Evolutionary conservation across 257 asterid genomes (phyloP).

Genomic region (Ligustrum vulgare): DNA sequence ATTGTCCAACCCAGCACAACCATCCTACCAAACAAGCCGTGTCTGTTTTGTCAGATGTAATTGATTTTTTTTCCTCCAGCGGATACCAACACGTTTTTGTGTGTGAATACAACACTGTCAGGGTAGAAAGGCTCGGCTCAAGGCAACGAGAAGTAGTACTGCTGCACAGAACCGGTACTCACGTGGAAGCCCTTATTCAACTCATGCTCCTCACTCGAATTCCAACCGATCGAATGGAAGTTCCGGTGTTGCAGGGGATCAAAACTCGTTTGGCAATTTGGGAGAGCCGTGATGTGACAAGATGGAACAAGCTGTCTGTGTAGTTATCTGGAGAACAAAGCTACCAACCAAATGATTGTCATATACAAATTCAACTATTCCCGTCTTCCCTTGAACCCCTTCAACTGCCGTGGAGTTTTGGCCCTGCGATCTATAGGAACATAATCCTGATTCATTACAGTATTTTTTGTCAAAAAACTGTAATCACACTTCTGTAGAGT

Average conservation of each 20-base stretch:
- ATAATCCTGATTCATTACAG: constrained; percentile 13
- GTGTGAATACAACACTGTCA: constrained; percentile 24
- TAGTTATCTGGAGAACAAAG: neutral
- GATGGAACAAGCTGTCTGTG: neutral
- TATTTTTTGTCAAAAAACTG: neutral
- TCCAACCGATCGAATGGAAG: constrained; percentile 58
- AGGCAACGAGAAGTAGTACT: constrained; percentile 81
- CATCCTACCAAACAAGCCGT: neutral
- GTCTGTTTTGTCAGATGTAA: neutral
- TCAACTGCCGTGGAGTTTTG: neutral
- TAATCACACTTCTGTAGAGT: neutral
- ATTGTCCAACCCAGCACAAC: neutral
- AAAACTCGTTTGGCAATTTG: constrained; percentile 50
- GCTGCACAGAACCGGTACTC: constrained; percentile 73
- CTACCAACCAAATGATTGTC: neutral
- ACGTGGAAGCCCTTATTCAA: constrained; percentile 54
- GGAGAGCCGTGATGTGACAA: constrained; percentile 42
- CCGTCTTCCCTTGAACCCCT: neutral
- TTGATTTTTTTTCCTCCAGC: neutral
- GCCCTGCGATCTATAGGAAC: neutral
- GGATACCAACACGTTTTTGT: neutral
- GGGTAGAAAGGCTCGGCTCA: constrained; percentile 96
- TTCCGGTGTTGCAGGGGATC: constrained; percentile 53
- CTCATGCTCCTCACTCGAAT: constrained; percentile 43
- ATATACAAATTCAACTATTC: neutral